Evolutionary conservation across 495 filamentous ascomycete genomes (phyloP).

Genomic region (Penicillium alfredii): DNA sequence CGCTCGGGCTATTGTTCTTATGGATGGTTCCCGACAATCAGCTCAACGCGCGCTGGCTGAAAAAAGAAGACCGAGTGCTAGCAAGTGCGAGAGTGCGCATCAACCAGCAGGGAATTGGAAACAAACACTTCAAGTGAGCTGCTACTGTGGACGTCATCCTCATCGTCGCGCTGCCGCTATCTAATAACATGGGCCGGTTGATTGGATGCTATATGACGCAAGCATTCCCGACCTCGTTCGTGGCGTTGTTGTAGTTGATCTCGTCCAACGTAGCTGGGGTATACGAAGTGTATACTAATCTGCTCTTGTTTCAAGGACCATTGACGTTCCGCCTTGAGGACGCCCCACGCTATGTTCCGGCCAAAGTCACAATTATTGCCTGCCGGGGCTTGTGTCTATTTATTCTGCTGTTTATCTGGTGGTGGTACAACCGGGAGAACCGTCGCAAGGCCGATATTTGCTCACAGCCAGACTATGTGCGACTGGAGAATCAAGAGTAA

Average conservation of each 20-base stretch:
- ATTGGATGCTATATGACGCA: conserved; percentile 56
- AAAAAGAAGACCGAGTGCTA: conserved; percentile 49
- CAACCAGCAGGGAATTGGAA: conserved; percentile 60
- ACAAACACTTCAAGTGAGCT: conserved; percentile 57
- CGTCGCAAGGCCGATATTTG: conserved; percentile 48
- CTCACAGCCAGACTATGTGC: conserved; percentile 49
- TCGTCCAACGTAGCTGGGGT: conserved; percentile 58
- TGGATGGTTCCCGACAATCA: conserved; percentile 60
- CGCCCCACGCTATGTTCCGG: conserved; percentile 54
- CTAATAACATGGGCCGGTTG: conserved; percentile 54
- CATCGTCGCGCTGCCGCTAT: too few species aligned
- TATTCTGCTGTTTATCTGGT: conserved; percentile 53
- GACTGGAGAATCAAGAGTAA: conserved; percentile 57
- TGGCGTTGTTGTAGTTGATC: conserved; percentile 41
- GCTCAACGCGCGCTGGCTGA: conserved; percentile 57
- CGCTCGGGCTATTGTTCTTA: conserved; percentile 51
- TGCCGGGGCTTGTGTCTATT: conserved; percentile 51
- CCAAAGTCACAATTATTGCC: conserved; percentile 57
- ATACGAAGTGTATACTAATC: too few species aligned
- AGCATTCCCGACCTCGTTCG: conserved; percentile 41
- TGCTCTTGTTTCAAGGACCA: too few species aligned
- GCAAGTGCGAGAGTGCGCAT: conserved; percentile 51
- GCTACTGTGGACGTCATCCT: too few species aligned
- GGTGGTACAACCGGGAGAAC: conserved; percentile 55
- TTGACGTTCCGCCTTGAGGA: conserved; percentile 38